These are phyloP conservation scores for Botrytis byssoidea DNA, from an alignment of 2,329 filamentous ascomycete species.

Conservation along the genomic window DNA sequence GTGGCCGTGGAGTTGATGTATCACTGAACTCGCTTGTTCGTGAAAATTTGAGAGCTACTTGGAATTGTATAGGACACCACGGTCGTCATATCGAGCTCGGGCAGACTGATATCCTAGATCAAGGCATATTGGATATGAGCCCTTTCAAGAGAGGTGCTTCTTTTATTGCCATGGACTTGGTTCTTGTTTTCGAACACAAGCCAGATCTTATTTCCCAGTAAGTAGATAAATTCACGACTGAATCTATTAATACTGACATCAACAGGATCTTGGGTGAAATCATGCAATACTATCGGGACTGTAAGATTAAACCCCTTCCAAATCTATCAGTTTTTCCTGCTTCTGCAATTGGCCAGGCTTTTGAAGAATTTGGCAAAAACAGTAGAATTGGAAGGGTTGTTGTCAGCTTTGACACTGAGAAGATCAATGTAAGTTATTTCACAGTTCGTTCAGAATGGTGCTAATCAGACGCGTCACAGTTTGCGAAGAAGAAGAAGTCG, in stretches of 20 bases:
- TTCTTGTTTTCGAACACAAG: background rate
- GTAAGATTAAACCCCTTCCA: background rate
- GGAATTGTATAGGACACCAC: slow-evolving; percentile 40
- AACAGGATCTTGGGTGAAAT: background rate
- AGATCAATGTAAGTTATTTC: background rate
- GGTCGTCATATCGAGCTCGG: slow-evolving; percentile 42
- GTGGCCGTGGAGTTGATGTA: slow-evolving; percentile 33
- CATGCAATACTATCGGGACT: slow-evolving; percentile 6
- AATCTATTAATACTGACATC: background rate
- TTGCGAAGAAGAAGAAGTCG: background rate
- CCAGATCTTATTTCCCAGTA: slow-evolving; percentile 2
- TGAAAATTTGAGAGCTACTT: slow-evolving; percentile 32
- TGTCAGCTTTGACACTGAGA: slow-evolving; percentile 5
- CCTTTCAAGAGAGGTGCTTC: slow-evolving; percentile 13
- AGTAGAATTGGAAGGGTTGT: slow-evolving; percentile 17
- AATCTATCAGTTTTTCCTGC: background rate
- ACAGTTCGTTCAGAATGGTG: background rate
- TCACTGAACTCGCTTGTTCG: slow-evolving; percentile 34
- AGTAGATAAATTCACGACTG: background rate
- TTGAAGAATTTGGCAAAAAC: background rate
- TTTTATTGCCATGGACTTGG: slow-evolving; percentile 19
- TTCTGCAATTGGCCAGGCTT: background rate
- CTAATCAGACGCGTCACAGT: background rate
- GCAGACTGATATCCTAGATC: slow-evolving; percentile 33
- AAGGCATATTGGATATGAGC: slow-evolving; percentile 3